A percentile compares a stretch with the other conserved stretches of the same genome.
These are phyloP conservation scores for Fusarium denticulatum DNA, from an alignment of 2,329 filamentous ascomycete species.

Conservation along the genomic window DNA sequence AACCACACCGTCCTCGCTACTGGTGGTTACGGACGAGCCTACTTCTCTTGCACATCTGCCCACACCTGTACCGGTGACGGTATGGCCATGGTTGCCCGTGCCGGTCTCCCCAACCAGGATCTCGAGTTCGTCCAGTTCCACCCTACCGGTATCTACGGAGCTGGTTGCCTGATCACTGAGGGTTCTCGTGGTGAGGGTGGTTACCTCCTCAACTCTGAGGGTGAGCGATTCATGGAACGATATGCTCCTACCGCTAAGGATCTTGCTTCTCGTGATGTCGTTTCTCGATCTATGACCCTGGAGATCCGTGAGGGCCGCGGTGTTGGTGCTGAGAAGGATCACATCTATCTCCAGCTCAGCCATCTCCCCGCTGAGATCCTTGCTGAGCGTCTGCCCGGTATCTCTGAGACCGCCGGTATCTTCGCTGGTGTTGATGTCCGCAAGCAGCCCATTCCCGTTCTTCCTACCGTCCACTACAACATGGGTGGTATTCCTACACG, in stretches of 20 bases:
- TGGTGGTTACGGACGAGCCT: conserved; percentile 96
- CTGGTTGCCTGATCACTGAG: conserved; percentile 97
- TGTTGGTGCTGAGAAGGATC: conserved; percentile 96
- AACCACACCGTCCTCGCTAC: conserved; percentile 98
- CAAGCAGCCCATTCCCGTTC: conserved; percentile 95
- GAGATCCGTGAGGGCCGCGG: conserved; percentile 98
- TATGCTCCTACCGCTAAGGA: conserved; percentile 98
- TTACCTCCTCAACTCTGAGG: conserved; percentile 96
- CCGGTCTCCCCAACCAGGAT: conserved; percentile 98
- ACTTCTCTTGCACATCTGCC: conserved; percentile 97
- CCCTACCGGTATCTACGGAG: conserved; percentile 98
- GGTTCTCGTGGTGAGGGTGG: conserved; percentile 98
- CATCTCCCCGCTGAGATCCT: conserved; percentile 93
- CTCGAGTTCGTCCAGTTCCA: conserved; percentile 99
- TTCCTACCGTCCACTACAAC: conserved; percentile 99
- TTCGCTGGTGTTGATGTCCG: conserved; percentile 97
- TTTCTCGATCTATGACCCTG: conserved; percentile 97
- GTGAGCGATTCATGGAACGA: conserved; percentile 99
- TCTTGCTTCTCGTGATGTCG: conserved; percentile 94
- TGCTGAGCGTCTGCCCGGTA: conserved; percentile 95
- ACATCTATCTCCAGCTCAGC: conserved; percentile 98
- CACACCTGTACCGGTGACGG: conserved; percentile 99
- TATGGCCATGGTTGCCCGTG: conserved; percentile 99
- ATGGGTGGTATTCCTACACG: conserved; percentile 99
- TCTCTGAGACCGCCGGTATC: conserved; percentile 97